These are phyloP conservation scores for Aspergillus sp. DNA, from an alignment of 2,329 filamentous ascomycete genomes.

Conservation along the genomic window DNA sequence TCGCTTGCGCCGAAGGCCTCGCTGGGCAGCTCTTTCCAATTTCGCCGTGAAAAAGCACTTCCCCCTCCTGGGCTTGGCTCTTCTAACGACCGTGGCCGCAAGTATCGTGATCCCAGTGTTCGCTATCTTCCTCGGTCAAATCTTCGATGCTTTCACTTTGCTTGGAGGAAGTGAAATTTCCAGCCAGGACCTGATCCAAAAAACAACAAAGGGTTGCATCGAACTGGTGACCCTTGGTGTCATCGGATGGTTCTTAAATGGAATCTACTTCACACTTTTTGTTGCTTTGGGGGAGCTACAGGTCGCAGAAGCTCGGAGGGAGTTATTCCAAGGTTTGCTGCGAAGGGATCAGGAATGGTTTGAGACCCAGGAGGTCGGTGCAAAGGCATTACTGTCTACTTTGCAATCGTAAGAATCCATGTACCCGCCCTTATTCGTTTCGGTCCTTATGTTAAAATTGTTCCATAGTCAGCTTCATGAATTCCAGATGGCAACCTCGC, in stretches of 20 bases:
- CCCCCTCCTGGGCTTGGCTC: constrained; percentile 53
- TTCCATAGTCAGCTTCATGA: constrained; percentile 71
- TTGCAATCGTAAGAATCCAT: constrained; percentile 67
- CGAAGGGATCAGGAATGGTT: constrained; percentile 78
- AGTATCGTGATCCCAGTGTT: constrained; percentile 65
- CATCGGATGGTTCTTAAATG: constrained; percentile 66
- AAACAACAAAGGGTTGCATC: constrained; percentile 61
- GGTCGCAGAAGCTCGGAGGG: constrained; percentile 62
- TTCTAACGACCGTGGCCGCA: constrained; percentile 57
- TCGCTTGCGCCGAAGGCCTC: constrained; percentile 11
- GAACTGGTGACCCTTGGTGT: constrained; percentile 64
- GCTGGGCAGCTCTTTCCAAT: constrained; percentile 63
- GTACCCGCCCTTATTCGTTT: not conserved
- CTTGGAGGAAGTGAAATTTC: constrained; percentile 60
- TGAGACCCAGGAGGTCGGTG: constrained; percentile 69
- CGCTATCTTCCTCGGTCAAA: constrained; percentile 68
- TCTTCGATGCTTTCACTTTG: constrained; percentile 70
- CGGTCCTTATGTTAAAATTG: constrained; percentile 1
- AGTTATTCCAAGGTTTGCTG: constrained; percentile 68
- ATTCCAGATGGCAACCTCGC: constrained; percentile 75
- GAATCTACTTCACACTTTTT: constrained; percentile 68
- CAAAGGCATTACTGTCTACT: constrained; percentile 67
- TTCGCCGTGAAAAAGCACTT: constrained; percentile 68
- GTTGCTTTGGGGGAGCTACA: constrained; percentile 79
- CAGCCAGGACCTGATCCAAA: constrained; percentile 52